Base-by-base conservation (phyloP, 2,329 filamentous ascomycete genomes). In the Botrytis hyacinthi region DNA sequence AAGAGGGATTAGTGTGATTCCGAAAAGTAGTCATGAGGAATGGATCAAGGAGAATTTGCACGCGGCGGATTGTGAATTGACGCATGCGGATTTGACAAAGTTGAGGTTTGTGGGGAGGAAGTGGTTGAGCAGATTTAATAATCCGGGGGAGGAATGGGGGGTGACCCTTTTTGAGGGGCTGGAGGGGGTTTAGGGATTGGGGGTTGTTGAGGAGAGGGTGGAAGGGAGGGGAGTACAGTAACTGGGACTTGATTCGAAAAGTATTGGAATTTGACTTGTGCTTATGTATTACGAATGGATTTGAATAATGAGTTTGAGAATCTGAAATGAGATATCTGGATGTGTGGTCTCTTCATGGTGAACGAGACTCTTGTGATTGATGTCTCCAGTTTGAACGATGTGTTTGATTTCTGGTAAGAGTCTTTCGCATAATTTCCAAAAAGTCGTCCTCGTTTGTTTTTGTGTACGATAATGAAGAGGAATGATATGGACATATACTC, bases 1-100 rank as follows among this genome's bases (percentile, higher is more conserved):
- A 74, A 79, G 86, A 29, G 85, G 84, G 16, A 85, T 84, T 4
- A 80, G 82, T 59, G 84, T 87, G 6, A 87, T 88, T 59, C 87
- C 86, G 1, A 88, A 87, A 80, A 85, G 83, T 71, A 82, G 81
- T 6, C 83, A 85, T 73, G 81, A 82, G 69, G 76, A 80, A 59
- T 78, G 83, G 51, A 84, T 87, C 37, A 73, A 78, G 29, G 83
- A 87, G 78, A 87, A 88, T 74, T 80, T 84, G 10, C 81, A 78
- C 1, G 85, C 90, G 72, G 83, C 86, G 61, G 84, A 90, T 6
- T 82, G 85, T 69, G 75, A 74, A 14, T 81, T 86, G 74, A 62
- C 59, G 3, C 80, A 80, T 10, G 76, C 80, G 10, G 80, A 81
- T 42, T 84, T 87, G 77, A 75, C 84, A 59, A 71, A 75, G 18